Percentiles rank a stretch among this genome's conserved stretches.
Evolutionary conservation across 2,329 filamentous ascomycete species (phyloP).

Genomic region (Leptosphaerulina australis): DNA sequence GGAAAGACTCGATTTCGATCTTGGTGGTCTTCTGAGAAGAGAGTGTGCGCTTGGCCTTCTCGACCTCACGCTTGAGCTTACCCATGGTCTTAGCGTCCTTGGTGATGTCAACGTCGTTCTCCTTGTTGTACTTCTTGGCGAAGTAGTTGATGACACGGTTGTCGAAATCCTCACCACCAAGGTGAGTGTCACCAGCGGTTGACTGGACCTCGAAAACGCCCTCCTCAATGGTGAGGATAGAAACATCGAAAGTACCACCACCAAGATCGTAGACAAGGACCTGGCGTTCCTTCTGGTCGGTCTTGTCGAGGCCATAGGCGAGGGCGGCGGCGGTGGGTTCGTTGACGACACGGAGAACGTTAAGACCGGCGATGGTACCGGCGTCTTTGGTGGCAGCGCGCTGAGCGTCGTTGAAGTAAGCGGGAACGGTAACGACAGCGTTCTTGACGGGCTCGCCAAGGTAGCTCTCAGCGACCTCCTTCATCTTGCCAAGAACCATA

Average conservation of each 20-base stretch:
- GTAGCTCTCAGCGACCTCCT: slow-evolving; percentile 79
- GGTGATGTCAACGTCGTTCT: slow-evolving; percentile 87
- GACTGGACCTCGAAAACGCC: slow-evolving; percentile 94
- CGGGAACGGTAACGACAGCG: slow-evolving; percentile 91
- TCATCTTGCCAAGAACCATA: slow-evolving; percentile 74
- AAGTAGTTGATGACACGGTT: slow-evolving; percentile 97
- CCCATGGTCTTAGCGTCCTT: slow-evolving; percentile 98
- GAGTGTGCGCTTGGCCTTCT: slow-evolving; percentile 98
- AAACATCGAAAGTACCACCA: slow-evolving; percentile 53
- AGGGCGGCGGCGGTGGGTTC: slow-evolving; percentile 95
- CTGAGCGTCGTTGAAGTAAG: slow-evolving; percentile 99
- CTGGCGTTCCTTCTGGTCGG: slow-evolving; percentile 48
- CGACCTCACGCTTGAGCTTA: slow-evolving; percentile 98
- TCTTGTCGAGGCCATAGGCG: slow-evolving; percentile 76
- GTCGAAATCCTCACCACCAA: slow-evolving; percentile 99
- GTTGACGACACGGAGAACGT: slow-evolving; percentile 95
- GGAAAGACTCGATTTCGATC: slow-evolving; percentile 97
- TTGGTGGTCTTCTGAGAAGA: slow-evolving; percentile 90
- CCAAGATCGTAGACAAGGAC: slow-evolving; percentile 52
- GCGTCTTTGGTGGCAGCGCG: slow-evolving; percentile 96
- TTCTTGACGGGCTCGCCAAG: slow-evolving; percentile 83
- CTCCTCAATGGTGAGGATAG: slow-evolving; percentile 84
- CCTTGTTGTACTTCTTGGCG: slow-evolving; percentile 98
- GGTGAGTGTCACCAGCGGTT: slow-evolving; percentile 94
- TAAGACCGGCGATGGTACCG: slow-evolving; percentile 87